Evolutionary conservation across 2,329 filamentous ascomycete genomes (phyloP), one percentile per base, ranked within the genome.

Genomic region (Didymella pomorum): DNA sequence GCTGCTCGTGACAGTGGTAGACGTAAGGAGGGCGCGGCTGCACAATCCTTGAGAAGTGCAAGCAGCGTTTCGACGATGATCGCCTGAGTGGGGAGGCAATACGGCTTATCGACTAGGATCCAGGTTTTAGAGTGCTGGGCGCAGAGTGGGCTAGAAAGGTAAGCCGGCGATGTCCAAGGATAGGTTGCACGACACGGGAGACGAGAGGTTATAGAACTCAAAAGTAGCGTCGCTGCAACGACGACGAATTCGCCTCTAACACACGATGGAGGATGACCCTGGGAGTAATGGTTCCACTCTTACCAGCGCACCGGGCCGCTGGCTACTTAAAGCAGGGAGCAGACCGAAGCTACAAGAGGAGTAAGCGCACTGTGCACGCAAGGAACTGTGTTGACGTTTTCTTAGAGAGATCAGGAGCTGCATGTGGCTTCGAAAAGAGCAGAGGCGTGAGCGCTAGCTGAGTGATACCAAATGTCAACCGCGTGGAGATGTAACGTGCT

Each of bases 31-130:
- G 57, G 59, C 56, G 44, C 57, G 58, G 63, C 56, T 58, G 65
- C 61, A 61, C 62, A 63, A 62, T 58, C 58, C 66, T 68, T 68
- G 62, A 68, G 63, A 58, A 60, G 51, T 46, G 18, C 33, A 61
- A 62, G 60, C 60, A 59, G 61, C 69, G 65, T 63, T 65, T 64
- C 61, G 68, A 71, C 48, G 64, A 60, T 61, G 70, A 72, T 71
- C 68, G 71, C 62, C 67, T 71, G 70, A 66, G 72, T 68, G 71
- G 71, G 72, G 67, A 68, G 62, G 66, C 67, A 68, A 71, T 72
- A 67, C 71, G 65, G 62, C 67, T 69, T 71, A 70, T 67, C 67
- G 70, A 73, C 71, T 64, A 64, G 71, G 68, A 60, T 69, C 62
- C 58, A 61, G 60, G 61, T 67, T 60, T 61, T 68, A 72, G 67